Evolutionary conservation across 371 early-diverging fungal species (phyloP).

Genomic region (Apophysomyces variabilis): DNA sequence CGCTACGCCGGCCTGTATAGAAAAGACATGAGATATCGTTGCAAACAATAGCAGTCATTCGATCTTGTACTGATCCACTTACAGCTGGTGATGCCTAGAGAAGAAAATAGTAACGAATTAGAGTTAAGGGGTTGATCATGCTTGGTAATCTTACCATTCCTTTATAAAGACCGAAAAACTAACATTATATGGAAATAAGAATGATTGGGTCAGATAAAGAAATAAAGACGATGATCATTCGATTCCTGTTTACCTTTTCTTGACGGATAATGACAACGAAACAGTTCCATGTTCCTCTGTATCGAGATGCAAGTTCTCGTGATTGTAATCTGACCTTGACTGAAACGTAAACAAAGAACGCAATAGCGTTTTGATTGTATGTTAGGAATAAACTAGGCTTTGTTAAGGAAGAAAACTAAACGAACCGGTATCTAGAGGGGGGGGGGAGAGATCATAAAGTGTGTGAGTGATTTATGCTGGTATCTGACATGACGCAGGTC

Average conservation of each 20-base stretch:
- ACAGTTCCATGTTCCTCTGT: constrained; percentile 68
- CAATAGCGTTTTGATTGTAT: not conserved
- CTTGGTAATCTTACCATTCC: constrained; percentile 59
- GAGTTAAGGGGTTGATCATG: not conserved
- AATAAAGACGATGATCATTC: not conserved
- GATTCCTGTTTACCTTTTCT: constrained; percentile 56
- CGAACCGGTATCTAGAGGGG: constrained; percentile 43
- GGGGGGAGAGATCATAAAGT: not conserved
- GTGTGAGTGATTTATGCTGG: too few species aligned
- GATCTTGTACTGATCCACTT: constrained; percentile 16
- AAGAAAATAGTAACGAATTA: not conserved
- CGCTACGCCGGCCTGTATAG: constrained; percentile 63
- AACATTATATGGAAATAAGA: not conserved
- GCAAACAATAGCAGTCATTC: not conserved
- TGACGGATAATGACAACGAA: constrained; percentile 59
- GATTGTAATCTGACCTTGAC: constrained; percentile 67
- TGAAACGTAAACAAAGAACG: constrained; percentile 20
- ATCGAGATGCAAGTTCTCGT: constrained; percentile 54
- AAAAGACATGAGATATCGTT: not conserved
- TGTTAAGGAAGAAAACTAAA: constrained; percentile 1
- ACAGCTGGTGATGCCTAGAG: constrained; percentile 59
- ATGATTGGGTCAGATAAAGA: not conserved
- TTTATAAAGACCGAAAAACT: constrained; percentile 68
- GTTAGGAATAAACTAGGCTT: constrained; percentile 4
- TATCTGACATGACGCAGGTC: too few species aligned